Conservation (phyloP, 164 flowering plant species). For the Platanus orientalis region DNA sequence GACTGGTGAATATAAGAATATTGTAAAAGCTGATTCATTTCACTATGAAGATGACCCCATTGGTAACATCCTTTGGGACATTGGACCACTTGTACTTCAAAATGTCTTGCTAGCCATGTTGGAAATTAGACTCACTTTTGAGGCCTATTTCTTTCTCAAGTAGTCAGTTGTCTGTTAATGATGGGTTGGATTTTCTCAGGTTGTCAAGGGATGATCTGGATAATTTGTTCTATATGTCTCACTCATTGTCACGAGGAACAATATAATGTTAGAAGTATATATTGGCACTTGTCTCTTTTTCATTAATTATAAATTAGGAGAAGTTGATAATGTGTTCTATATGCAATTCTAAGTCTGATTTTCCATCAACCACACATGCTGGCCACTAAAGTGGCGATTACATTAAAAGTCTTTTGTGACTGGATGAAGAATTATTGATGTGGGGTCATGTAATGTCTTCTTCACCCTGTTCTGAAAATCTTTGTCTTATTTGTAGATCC, state of each 20-base stretch:
- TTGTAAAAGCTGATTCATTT: conserved; percentile 19
- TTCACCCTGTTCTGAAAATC: no score
- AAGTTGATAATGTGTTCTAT: not conserved
- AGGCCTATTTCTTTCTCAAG: not conserved
- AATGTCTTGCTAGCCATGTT: conserved; percentile 65
- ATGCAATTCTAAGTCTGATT: not conserved
- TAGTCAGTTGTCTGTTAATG: not conserved
- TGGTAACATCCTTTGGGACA: conserved; percentile 57
- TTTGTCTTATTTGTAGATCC: no score
- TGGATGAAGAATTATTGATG: no score
- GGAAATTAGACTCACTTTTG: conserved; percentile 42
- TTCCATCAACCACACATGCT: not conserved
- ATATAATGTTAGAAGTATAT: not conserved
- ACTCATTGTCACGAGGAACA: not conserved
- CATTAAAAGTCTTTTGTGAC: no score
- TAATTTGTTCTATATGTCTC: not conserved
- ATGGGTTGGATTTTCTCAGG: not conserved
- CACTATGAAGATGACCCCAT: conserved; percentile 63
- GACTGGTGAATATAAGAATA: conserved; percentile 21
- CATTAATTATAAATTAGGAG: not conserved
- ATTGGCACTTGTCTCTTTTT: not conserved
- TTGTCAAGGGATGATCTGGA: not conserved
- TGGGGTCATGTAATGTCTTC: no score
- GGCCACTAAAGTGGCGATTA: not conserved
- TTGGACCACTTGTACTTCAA: conserved; percentile 52